These are phyloP conservation scores for Pichia sporocuriosa DNA, from an alignment of 805 yeast genomes.

Conservation along the genomic window DNA sequence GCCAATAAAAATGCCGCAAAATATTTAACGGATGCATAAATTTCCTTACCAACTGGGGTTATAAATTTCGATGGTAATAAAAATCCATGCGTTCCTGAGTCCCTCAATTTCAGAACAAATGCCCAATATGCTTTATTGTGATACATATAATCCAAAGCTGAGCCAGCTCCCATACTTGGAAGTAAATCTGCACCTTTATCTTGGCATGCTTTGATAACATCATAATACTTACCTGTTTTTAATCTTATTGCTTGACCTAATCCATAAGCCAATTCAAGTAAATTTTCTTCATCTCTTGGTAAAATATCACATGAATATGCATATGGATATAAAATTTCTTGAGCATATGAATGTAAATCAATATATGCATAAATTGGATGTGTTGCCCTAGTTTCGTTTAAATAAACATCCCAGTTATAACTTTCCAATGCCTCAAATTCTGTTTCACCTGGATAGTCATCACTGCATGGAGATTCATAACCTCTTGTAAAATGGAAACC, in stretches of 20 bases:
- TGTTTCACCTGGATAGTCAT: conserved; percentile 70
- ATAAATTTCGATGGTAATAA: conserved; percentile 65
- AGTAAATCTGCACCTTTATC: conserved; percentile 68
- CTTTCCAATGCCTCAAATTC: conserved; percentile 66
- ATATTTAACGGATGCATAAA: conserved; percentile 57
- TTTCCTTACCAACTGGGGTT: conserved; percentile 70
- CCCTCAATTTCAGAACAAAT: conserved; percentile 73
- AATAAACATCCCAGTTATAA: conserved; percentile 38
- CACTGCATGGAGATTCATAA: conserved; percentile 68
- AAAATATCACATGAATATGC: conserved; percentile 67
- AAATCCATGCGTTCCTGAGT: conserved; percentile 78
- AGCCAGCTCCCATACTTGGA: conserved; percentile 74
- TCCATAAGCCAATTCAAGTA: conserved; percentile 77
- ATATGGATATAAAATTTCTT: conserved; percentile 76
- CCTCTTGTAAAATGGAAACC: conserved; percentile 64
- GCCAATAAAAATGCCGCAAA: conserved; percentile 49
- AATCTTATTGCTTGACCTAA: conserved; percentile 65
- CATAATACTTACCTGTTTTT: conserved; percentile 55
- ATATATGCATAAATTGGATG: conserved; percentile 69
- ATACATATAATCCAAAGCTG: conserved; percentile 78
- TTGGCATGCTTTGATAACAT: conserved; percentile 70
- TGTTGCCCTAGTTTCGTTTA: conserved; percentile 42
- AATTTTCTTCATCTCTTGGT: conserved; percentile 77
- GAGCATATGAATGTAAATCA: conserved; percentile 81
- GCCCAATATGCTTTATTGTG: conserved; percentile 81